Conservation (phyloP, 2,329 filamentous ascomycete species). For the Arthrocladium fulminans region DNA sequence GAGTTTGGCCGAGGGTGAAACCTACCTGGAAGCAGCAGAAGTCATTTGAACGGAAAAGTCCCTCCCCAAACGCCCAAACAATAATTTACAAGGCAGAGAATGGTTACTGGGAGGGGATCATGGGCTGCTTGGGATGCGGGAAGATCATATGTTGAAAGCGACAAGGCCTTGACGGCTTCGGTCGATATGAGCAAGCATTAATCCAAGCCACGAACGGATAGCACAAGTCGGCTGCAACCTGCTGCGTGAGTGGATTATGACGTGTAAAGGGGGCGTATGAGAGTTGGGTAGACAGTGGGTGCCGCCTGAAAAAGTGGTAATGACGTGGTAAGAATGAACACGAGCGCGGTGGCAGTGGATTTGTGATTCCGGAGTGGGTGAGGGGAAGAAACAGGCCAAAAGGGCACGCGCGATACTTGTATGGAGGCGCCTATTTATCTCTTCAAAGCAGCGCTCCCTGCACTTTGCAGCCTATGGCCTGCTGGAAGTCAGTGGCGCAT, state of each 20-base stretch:
- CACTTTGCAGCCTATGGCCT: slow-evolving; percentile 4
- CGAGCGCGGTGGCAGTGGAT: neutral
- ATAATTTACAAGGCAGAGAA: slow-evolving; percentile 4
- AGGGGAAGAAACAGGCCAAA: slow-evolving; percentile 7
- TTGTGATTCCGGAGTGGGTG: neutral
- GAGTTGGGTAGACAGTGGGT: too few species aligned
- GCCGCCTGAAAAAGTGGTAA: slow-evolving; percentile 6
- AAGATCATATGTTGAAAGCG: neutral
- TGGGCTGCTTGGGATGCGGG: too few species aligned
- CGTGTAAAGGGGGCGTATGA: too few species aligned
- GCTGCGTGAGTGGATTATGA: too few species aligned
- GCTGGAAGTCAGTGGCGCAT: neutral
- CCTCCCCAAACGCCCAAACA: slow-evolving; percentile 4
- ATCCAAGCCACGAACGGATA: neutral
- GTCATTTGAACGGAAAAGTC: slow-evolving; percentile 8
- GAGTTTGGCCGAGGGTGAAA: slow-evolving; percentile 9
- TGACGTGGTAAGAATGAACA: neutral
- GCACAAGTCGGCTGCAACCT: neutral
- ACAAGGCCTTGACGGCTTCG: neutral
- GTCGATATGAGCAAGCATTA: neutral
- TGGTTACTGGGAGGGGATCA: neutral
- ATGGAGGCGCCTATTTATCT: slow-evolving; percentile 9
- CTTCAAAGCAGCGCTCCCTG: slow-evolving; percentile 5
- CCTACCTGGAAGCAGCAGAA: slow-evolving; percentile 20
- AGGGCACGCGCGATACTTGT: slow-evolving; percentile 6